Conservation (phyloP, 73 alveolate species). For the Tetrahymena malaccensis region DNA sequence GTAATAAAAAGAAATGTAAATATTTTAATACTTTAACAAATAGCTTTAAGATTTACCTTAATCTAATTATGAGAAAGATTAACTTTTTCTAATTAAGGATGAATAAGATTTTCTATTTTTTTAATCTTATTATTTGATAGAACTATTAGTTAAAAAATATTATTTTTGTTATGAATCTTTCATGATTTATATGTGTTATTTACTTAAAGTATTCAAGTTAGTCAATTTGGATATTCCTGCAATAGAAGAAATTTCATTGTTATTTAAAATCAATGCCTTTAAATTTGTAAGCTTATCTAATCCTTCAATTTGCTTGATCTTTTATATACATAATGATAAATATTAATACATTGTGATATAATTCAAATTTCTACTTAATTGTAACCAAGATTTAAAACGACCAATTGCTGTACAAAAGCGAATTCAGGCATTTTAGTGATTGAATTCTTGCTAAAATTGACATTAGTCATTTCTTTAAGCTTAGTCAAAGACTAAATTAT, state of each 20-base stretch:
- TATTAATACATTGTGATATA: background rate
- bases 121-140: background rate
- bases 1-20: background rate
- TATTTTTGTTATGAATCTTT: background rate
- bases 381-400: background rate
- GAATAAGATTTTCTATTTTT: background rate
- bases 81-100: background rate
- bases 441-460: background rate
- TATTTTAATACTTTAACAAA: background rate
- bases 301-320: background rate
- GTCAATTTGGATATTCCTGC: background rate
- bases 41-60: background rate
- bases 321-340: background rate
- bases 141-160: background rate
- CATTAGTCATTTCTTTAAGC: background rate
- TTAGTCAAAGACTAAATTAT: background rate
- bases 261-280: background rate
- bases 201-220: background rate
- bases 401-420: background rate
- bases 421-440: background rate
- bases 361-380: background rate
- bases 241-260: background rate
- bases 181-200: background rate
- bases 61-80: background rate
- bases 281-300: background rate